These are phyloP conservation scores for Mesotaenium endlicherianum DNA, from an alignment of 139 green algal species.

Conservation along the genomic window DNA sequence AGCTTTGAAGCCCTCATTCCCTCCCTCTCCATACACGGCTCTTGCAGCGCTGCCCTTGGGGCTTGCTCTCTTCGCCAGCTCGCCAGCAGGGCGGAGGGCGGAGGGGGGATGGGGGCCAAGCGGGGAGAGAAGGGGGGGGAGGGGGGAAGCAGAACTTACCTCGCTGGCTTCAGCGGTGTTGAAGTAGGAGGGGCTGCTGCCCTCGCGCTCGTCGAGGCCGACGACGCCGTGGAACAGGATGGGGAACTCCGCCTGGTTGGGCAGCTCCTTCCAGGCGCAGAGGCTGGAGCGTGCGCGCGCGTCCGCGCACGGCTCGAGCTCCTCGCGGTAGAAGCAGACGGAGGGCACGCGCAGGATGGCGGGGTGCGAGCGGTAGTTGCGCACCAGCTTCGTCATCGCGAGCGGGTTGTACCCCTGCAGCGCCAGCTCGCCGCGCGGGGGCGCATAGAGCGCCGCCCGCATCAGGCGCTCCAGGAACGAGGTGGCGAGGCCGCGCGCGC, in stretches of 20 bases:
- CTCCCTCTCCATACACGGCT: too few species aligned
- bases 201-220: slow-evolving; percentile 61
- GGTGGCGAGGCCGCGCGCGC: slow-evolving; percentile 54
- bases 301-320: slow-evolving; percentile 53
- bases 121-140: too few species aligned
- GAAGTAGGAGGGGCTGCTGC: slow-evolving; percentile 65
- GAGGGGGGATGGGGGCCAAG: too few species aligned
- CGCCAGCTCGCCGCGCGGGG: background rate
- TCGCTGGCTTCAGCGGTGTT: slow-evolving; percentile 66
- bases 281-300: slow-evolving; percentile 23
- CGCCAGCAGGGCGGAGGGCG: too few species aligned
- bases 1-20: too few species aligned
- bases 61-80: too few species aligned
- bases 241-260: slow-evolving; percentile 14
- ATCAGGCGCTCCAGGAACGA: slow-evolving; percentile 71
- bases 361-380: slow-evolving; percentile 79
- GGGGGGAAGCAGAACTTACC: too few species aligned
- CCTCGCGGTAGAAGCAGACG: slow-evolving; percentile 69
- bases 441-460: background rate
- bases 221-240: slow-evolving; percentile 38
- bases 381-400: slow-evolving; percentile 59
- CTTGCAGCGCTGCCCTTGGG: too few species aligned
- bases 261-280: slow-evolving; percentile 29
- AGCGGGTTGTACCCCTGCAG: background rate
- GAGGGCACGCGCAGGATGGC: slow-evolving; percentile 71